Evolutionary conservation across 2,329 filamentous ascomycete genomes (phyloP).

Genomic region (Aspergillus sp.): DNA sequence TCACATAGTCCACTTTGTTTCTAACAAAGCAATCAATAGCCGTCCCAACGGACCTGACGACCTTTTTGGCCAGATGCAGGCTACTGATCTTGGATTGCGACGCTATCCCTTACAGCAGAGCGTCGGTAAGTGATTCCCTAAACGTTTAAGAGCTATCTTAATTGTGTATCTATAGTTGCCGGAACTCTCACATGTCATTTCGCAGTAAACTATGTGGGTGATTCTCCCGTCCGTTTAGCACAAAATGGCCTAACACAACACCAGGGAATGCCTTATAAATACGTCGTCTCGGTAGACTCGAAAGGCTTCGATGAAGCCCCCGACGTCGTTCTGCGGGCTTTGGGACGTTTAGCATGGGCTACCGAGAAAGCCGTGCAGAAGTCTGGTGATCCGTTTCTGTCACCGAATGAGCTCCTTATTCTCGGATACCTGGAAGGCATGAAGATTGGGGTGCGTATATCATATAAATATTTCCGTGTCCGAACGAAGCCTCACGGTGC

Average conservation of each 20-base stretch:
- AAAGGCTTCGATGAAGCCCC: conserved; percentile 44
- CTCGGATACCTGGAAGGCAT: conserved; percentile 57
- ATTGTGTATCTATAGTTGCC: conserved; percentile 23
- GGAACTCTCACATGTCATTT: conserved; percentile 48
- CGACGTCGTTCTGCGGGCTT: conserved; percentile 41
- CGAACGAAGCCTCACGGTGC: background rate
- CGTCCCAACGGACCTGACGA: conserved; percentile 59
- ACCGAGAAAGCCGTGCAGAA: conserved; percentile 39
- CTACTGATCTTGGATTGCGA: conserved; percentile 45
- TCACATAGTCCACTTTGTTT: conserved; percentile 56
- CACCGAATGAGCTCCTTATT: conserved; percentile 57
- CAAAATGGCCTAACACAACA: conserved; percentile 2
- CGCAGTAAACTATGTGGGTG: conserved; percentile 47
- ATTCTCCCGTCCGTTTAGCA: no score
- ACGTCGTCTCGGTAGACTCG: conserved; percentile 51
- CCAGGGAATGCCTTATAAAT: conserved; percentile 60
- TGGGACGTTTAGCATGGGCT: conserved; percentile 56
- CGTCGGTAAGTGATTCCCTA: conserved; percentile 27
- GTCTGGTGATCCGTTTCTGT: conserved; percentile 22
- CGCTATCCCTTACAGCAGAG: conserved; percentile 38
- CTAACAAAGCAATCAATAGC: conserved; percentile 53
- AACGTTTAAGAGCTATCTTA: background rate
- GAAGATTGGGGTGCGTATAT: conserved; percentile 47
- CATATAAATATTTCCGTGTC: background rate
- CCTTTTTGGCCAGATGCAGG: conserved; percentile 55